Conservation (phyloP, 73 alveolate genomes). For the Loxodes magnus region DNA sequence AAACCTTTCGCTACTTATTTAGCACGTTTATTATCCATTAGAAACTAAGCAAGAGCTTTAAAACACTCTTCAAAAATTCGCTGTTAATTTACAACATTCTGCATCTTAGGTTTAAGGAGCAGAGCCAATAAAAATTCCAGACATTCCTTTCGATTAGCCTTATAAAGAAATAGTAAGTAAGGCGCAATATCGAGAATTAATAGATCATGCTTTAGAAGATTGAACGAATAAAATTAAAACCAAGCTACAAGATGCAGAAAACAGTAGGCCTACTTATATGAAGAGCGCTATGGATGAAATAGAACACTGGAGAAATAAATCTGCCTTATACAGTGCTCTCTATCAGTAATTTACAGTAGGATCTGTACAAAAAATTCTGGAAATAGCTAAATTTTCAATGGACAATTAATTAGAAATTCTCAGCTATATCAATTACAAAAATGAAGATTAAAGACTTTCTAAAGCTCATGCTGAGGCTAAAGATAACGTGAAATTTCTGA, state of each 20-base stretch:
- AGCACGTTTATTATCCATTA: too few relatives aligned
- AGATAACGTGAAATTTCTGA: slow-evolving; percentile 92
- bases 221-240: slow-evolving; percentile 44
- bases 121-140: slow-evolving; percentile 1
- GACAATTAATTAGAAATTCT: neutral
- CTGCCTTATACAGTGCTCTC: slow-evolving; percentile 61
- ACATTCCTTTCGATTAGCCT: slow-evolving; percentile 4
- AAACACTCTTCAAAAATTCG: slow-evolving; percentile 3
- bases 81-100: slow-evolving; percentile 2
- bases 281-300: slow-evolving; percentile 66
- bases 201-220: slow-evolving; percentile 22
- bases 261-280: slow-evolving; percentile 22
- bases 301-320: slow-evolving; percentile 63
- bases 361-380: slow-evolving; percentile 29
- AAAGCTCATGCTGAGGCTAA: slow-evolving; percentile 90
- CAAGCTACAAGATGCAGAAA: slow-evolving; percentile 32
- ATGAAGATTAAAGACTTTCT: slow-evolving; percentile 56
- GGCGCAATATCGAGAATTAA: neutral
- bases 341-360: slow-evolving; percentile 52
- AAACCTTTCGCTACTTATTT: too few relatives aligned
- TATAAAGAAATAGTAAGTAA: neutral
- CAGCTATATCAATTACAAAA: slow-evolving; percentile 30
- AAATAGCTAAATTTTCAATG: neutral
- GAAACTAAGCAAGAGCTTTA: too few relatives aligned
- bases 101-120: slow-evolving; percentile 8